A percentile compares a stretch with the other conserved stretches of the same genome.
Evolutionary conservation across 805 yeast genomes (phyloP).

Genomic region (Candida gorgasii): DNA sequence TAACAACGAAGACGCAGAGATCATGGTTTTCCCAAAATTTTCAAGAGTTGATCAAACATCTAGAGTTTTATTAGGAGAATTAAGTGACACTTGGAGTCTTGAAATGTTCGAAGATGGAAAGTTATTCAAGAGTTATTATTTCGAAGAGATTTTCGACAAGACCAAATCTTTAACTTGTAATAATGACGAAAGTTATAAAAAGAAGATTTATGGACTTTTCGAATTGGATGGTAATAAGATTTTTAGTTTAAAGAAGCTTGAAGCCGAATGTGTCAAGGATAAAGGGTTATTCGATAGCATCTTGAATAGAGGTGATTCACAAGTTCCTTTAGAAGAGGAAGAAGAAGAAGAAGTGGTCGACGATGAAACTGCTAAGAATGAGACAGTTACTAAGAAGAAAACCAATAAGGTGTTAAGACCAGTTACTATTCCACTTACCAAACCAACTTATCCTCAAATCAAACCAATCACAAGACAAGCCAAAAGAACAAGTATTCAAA

Average conservation of each 20-base stretch:
- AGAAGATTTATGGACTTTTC: conserved; percentile 42
- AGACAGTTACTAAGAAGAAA: conserved; percentile 16
- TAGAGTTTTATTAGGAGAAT: conserved; percentile 37
- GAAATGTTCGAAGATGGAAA: conserved; percentile 41
- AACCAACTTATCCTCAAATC: conserved; percentile 46
- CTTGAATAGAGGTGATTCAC: conserved; percentile 26
- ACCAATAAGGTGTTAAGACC: conserved; percentile 21
- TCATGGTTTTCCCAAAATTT: conserved; percentile 49
- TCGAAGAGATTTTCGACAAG: conserved; percentile 27
- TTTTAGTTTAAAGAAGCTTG: conserved; percentile 46
- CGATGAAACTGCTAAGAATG: conserved; percentile 16
- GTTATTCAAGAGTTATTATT: conserved; percentile 27
- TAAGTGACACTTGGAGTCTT: conserved; percentile 28
- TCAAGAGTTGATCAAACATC: conserved; percentile 34
- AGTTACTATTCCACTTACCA: conserved; percentile 34
- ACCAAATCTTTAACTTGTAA: conserved; percentile 43
- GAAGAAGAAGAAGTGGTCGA: conserved; percentile 16
- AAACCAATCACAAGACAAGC: conserved; percentile 37
- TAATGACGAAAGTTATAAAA: conserved; percentile 21
- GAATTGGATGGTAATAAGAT: conserved; percentile 50
- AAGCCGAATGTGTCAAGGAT: conserved; percentile 41
- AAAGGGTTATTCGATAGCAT: conserved; percentile 27
- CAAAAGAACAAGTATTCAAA: conserved; percentile 46
- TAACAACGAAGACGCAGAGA: conserved; percentile 21
- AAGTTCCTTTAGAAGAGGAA: conserved; percentile 15